Conservation (phyloP, 2,329 filamentous ascomycete genomes). For the Thelonectria blattea region DNA sequence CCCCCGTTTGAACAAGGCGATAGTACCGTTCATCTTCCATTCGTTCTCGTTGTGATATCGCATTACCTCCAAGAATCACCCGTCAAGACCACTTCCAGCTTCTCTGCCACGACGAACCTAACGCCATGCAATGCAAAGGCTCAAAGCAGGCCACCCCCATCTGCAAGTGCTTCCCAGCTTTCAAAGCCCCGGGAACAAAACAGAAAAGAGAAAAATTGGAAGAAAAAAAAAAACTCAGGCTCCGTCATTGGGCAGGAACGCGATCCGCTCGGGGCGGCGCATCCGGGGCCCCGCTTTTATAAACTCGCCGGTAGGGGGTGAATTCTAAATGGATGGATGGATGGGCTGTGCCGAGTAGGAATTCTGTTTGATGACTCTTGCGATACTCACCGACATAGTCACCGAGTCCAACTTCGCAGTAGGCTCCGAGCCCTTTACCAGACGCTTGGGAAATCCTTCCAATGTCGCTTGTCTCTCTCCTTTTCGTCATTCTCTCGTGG, state of each 20-base stretch:
- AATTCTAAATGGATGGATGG: background rate
- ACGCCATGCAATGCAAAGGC: background rate
- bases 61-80: background rate
- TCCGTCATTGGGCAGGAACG: background rate
- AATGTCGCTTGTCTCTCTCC: background rate
- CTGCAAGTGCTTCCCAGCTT: too few relatives aligned
- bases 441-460: background rate
- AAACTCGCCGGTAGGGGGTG: background rate
- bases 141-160: background rate
- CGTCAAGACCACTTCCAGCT: background rate
- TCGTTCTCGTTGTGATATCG: background rate
- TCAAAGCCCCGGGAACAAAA: too few relatives aligned
- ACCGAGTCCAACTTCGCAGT: background rate
- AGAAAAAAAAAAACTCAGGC: background rate
- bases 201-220: too few relatives aligned
- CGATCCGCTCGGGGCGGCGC: background rate
- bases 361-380: background rate
- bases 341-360: background rate
- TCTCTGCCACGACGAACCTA: background rate
- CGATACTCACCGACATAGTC: slow-evolving; percentile 18
- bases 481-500: background rate
- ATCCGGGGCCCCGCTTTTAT: background rate
- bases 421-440: background rate
- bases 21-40: background rate
- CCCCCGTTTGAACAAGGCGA: background rate